Conservation (phyloP, 305 asterid genomes). For the Fraxinus latifolia region DNA sequence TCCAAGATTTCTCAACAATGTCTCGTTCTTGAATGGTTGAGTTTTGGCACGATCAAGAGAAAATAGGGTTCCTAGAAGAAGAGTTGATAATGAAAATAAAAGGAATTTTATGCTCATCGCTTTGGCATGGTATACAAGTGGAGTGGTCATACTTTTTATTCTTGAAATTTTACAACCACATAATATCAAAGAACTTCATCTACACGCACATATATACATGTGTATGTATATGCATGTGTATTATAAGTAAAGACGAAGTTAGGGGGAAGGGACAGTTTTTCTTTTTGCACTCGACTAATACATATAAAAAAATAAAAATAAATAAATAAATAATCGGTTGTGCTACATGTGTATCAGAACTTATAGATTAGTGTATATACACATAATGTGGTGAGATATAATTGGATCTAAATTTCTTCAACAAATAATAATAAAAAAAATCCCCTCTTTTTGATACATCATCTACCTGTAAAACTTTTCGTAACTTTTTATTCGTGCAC, state of each 20-base stretch:
- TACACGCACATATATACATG: neutral
- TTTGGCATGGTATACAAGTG: slow-evolving; percentile 37
- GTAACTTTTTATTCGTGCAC: neutral
- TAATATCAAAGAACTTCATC: neutral
- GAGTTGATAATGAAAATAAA: slow-evolving; percentile 27
- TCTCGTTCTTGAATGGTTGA: slow-evolving; percentile 9
- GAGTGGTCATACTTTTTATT: slow-evolving; percentile 20
- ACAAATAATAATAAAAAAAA: no score
- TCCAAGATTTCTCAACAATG: neutral
- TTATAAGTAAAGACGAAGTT: neutral
- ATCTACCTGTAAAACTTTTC: no score
- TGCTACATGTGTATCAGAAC: no score
- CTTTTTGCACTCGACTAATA: no score
- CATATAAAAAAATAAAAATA: no score
- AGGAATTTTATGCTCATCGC: slow-evolving; percentile 33
- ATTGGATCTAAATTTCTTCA: no score
- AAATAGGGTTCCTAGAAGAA: slow-evolving; percentile 17
- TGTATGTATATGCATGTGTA: no score
- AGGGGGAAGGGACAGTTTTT: no score
- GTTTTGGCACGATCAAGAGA: neutral
- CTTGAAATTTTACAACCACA: neutral
- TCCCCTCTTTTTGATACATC: no score
- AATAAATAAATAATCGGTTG: no score
- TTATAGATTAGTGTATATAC: no score
- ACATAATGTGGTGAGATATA: no score